These are phyloP conservation scores for Trichoderma gracile DNA, from an alignment of 2,329 filamentous ascomycete genomes.

Conservation along the genomic window DNA sequence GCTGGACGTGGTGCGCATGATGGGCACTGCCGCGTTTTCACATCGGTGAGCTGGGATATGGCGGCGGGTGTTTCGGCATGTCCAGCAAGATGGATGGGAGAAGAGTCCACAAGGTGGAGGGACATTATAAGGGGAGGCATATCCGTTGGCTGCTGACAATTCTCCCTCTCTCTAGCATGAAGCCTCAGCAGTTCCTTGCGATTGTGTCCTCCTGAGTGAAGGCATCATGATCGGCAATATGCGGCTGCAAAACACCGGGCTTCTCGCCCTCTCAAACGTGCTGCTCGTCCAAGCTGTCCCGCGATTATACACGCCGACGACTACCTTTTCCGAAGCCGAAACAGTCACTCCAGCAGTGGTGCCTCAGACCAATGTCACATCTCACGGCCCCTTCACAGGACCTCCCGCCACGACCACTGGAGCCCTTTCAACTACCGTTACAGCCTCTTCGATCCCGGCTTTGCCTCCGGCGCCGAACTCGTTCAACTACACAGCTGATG, in stretches of 20 bases:
- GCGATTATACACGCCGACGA: constrained; percentile 32
- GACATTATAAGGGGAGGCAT: no score
- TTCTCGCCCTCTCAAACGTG: constrained; percentile 7
- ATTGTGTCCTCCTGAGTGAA: not conserved
- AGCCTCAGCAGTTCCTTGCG: not conserved
- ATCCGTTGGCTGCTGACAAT: no score
- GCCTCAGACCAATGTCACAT: constrained; percentile 58
- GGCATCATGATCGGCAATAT: not conserved
- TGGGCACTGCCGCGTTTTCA: not conserved
- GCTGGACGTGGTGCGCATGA: not conserved
- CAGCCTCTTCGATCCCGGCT: constrained; percentile 59
- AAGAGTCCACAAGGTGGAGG: no score
- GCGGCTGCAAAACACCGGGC: not conserved
- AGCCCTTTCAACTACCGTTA: constrained; percentile 59
- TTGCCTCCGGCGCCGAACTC: constrained; percentile 61
- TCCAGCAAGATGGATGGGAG: no score
- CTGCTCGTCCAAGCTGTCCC: not conserved
- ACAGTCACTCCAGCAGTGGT: constrained; percentile 34
- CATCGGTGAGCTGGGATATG: not conserved
- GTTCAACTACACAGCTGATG: constrained; percentile 71
- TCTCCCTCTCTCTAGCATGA: not conserved
- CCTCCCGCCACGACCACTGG: constrained; percentile 66
- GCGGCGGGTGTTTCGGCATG: not conserved
- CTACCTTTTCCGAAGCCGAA: constrained; percentile 38
- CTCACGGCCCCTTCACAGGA: constrained; percentile 69